Conservation (phyloP, 805 yeast species). For the Wickerhamiella occidentalis region DNA sequence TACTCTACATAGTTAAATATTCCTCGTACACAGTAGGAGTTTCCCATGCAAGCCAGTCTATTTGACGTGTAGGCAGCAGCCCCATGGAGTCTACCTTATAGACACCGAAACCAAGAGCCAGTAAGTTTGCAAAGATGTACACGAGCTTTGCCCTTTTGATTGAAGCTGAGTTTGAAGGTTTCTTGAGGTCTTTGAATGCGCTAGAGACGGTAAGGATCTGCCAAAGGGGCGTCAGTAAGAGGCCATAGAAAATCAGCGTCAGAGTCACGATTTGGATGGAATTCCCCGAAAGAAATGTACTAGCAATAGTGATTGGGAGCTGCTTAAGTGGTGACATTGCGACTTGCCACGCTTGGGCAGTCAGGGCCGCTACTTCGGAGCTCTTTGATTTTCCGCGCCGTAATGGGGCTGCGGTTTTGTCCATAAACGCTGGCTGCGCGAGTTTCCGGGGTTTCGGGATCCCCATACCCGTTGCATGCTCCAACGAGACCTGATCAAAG, state of each 20-base stretch:
- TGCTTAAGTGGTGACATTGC: conserved; percentile 72
- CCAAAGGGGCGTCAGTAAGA: conserved; percentile 56
- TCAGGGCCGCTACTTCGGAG: not conserved
- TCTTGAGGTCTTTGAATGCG: conserved; percentile 36
- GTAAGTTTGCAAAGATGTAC: conserved; percentile 38
- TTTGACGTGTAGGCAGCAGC: conserved; percentile 67
- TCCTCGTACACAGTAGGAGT: not conserved
- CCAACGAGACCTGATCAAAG: conserved; percentile 20
- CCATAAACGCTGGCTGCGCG: conserved; percentile 10
- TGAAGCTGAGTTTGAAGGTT: conserved; percentile 20
- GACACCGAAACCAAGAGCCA: conserved; percentile 59
- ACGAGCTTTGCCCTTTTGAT: conserved; percentile 35
- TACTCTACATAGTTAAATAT: too few relatives aligned
- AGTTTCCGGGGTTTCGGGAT: conserved; percentile 12
- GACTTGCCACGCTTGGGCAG: conserved; percentile 69
- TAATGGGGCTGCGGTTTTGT: not conserved
- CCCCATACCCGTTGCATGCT: conserved; percentile 16
- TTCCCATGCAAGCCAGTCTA: conserved; percentile 94
- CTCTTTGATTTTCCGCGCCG: not conserved
- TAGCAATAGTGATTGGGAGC: conserved; percentile 79
- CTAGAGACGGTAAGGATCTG: conserved; percentile 49
- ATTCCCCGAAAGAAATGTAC: conserved; percentile 90
- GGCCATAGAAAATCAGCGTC: conserved; percentile 75
- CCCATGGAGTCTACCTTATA: conserved; percentile 87
- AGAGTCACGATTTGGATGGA: conserved; percentile 82